Base-by-base conservation (phyloP, 2,329 filamentous ascomycete species). In the Fusarium penzigii region DNA sequence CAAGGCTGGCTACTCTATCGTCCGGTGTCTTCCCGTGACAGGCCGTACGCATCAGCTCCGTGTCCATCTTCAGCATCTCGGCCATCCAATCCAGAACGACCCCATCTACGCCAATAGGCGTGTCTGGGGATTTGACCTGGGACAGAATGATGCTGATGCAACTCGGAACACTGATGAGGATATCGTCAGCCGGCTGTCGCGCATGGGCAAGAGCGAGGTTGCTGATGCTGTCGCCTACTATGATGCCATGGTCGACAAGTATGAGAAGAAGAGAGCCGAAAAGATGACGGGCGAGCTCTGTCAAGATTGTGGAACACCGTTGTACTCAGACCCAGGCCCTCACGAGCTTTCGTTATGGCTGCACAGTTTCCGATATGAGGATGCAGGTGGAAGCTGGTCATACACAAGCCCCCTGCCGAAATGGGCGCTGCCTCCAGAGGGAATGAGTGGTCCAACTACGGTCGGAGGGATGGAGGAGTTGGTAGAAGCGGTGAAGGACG, bases 91-190 rank as follows among this genome's bases (percentile, higher is more conserved):
- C 62, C 87, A 91, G 58, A 99, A 99, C 70, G 94, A 99, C 68
- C 94, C 94, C 8, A 97, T 99, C 63, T 99, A 99, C 71, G 92
- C 90, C 64, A 99, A 99, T 68, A 86, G 90, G 67, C 86, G 86
- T 51, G 94, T 99, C 11, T 99, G 96, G 79, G 94, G 94, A 0
- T 78, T 87, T 1, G 81, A 87, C 10, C 83, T 99, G 1, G 94
- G 90, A 14, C 82, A 73, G 48, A 77, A 81, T 49, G 84, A 87
- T 56, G 75, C 78, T 13, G 87, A 93, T 45, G 85, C 82, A 3
- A 79, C 79, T 17, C 81, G 82, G 25, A 87, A 91, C 51, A 85
- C 87, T 40, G 94, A 99, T 69, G 89, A 94, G 54, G 91, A 96
- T 67, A 88, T 99, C 62, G 92, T 99, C 69, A 86, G 86, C 17